Conservation (phyloP, 306 rosid genomes). For the Geum urbanum region DNA sequence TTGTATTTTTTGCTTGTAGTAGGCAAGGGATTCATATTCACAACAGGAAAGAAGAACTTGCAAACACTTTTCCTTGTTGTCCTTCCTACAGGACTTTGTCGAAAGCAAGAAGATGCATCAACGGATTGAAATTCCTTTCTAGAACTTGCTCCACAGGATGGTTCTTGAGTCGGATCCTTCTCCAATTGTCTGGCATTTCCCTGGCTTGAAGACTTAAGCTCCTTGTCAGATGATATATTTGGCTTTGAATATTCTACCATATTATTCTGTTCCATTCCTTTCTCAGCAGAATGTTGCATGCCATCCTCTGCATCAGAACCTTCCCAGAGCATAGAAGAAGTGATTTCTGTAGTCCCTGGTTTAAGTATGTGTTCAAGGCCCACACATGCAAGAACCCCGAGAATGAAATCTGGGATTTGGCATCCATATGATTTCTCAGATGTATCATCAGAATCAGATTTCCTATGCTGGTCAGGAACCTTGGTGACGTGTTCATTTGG, state of each 20-base stretch:
- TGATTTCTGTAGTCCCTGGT: conserved; percentile 12
- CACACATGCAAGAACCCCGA: conserved; percentile 17
- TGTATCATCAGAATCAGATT: conserved; percentile 23
- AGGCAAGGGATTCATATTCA: conserved; percentile 11
- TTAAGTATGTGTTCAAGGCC: conserved; percentile 18
- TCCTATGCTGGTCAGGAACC: not conserved
- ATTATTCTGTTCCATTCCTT: not conserved
- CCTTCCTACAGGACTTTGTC: conserved; percentile 7
- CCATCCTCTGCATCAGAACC: conserved; percentile 1
- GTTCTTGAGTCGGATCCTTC: not conserved
- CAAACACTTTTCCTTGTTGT: conserved; percentile 10
- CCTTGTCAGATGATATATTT: not conserved
- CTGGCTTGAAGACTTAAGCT: not conserved
- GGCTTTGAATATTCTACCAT: not conserved
- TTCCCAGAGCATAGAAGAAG: conserved; percentile 12
- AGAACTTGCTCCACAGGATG: not conserved
- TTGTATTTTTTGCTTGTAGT: conserved; percentile 18
- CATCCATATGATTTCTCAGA: conserved; percentile 16
- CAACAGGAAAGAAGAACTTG: conserved; percentile 21
- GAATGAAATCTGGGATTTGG: conserved; percentile 4
- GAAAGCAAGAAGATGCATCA: conserved; percentile 8
- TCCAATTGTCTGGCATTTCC: not conserved
- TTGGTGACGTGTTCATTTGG: not conserved
- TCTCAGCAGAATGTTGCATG: not conserved
- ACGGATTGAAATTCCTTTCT: conserved; percentile 4